phyloP scores from a whole-genome alignment of 495 filamentous ascomycete species.

The Coniosporium apollinis region DNA sequence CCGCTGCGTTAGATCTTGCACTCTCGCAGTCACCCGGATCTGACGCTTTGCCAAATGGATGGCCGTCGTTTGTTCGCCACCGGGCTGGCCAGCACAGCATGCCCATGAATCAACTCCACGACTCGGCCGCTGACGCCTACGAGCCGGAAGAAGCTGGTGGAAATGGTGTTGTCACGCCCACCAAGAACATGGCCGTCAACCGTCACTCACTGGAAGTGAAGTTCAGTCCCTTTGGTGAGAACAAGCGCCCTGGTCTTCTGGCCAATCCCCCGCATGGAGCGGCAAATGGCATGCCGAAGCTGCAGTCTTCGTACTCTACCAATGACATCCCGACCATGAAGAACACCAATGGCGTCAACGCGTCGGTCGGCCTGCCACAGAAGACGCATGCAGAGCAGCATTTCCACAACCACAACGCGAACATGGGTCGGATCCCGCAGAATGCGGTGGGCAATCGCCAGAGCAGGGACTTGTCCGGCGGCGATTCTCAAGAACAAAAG shows the following conservation, averaged over 20 bases:
- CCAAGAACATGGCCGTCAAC: slow-evolving; percentile 31
- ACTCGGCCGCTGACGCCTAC: too few relatives aligned
- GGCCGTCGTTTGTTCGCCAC: slow-evolving; percentile 54
- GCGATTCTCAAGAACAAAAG: slow-evolving; percentile 22
- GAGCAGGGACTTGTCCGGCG: slow-evolving; percentile 45
- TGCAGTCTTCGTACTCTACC: slow-evolving; percentile 79
- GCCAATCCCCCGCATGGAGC: slow-evolving; percentile 30
- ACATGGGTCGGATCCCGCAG: slow-evolving; percentile 57
- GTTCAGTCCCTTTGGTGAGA: slow-evolving; percentile 16
- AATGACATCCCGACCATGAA: slow-evolving; percentile 83
- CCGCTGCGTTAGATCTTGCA: slow-evolving; percentile 67
- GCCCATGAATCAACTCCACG: slow-evolving; percentile 42
- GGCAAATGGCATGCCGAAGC: slow-evolving; percentile 31
- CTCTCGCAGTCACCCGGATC: slow-evolving; percentile 49
- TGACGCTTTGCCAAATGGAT: slow-evolving; percentile 37
- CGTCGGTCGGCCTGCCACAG: slow-evolving; percentile 32
- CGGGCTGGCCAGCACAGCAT: slow-evolving; percentile 67
- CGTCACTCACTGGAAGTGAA: slow-evolving; percentile 35
- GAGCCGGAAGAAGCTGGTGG: too few relatives aligned
- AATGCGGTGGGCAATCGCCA: slow-evolving; percentile 41
- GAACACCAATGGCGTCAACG: slow-evolving; percentile 30
- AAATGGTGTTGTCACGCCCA: too few relatives aligned
- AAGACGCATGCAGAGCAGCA: slow-evolving; percentile 58
- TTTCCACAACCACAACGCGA: slow-evolving; percentile 69
- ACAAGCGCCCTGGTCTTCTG: slow-evolving; percentile 23